Evolutionary conservation across 1,139 yeast species (phyloP), one percentile per base, ranked within the genome.

Genomic region (Candida sp.): DNA sequence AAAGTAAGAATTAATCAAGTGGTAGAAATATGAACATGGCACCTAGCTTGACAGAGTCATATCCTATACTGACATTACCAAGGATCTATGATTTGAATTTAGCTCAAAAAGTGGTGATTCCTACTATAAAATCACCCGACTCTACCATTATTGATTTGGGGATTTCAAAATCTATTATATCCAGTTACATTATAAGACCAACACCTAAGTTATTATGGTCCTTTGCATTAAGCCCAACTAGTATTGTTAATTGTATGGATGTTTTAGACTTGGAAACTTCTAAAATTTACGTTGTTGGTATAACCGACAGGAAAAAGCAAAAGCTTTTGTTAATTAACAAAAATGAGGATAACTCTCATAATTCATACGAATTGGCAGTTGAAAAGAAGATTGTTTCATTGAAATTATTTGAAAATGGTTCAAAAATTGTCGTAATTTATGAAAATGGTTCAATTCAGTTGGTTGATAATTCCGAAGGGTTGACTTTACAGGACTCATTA

Each of bases 151-250:
- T 73, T 33, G 81, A 82, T 55, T 63, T 88, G 35, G 95, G 90
- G 38, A 76, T 88, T 33, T 84, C 95, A 22, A 89, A 87, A 46
- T 85, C 95, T 37, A 81, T 86, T 44, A 73, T 90, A 42, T 81
- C 88, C 19, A 79, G 84, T 45, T 86, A 84, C 57, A 70, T 86
- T 30, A 75, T 87, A 42, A 81, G 80, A 53, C 97, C 97, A 33
- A 81, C 95, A 9, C 96, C 96, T 11, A 85, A 81, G 56, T 68
- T 87, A 53, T 68, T 81, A 36, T 86, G 93, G 86, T 81, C 89
- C 1, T 76, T 79, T 56, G 80, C 93, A 4, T 70, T 87, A 35
- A 77, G 89, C 4, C 93, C 93, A 4, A 73, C 77, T 9, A 71
- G 80, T 23, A 50, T 65, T 1, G 75, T 84, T 21, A 70, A 69